These are phyloP conservation scores for Pluteus cervinus DNA, from an alignment of 768 basidiomycete genomes.

Conservation along the genomic window DNA sequence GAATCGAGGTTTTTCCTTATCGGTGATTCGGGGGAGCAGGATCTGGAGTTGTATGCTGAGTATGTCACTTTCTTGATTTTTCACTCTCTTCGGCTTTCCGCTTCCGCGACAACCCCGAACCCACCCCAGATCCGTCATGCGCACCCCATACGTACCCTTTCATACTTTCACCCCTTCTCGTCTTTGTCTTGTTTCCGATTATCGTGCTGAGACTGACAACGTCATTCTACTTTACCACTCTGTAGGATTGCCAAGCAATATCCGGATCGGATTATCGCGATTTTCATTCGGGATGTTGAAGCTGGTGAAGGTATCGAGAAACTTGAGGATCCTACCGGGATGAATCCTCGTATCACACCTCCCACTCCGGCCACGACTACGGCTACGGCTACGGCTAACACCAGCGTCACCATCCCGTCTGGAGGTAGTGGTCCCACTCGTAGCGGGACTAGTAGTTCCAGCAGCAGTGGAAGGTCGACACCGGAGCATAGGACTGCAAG, in stretches of 20 bases:
- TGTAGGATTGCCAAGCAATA: conserved; percentile 58
- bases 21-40: conserved; percentile 94
- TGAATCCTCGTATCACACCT: conserved; percentile 19
- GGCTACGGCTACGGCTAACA: background rate
- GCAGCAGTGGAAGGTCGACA: background rate
- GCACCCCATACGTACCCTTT: no score
- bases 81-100: background rate
- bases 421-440: background rate
- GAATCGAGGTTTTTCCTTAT: conserved; percentile 75
- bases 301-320: conserved; percentile 26
- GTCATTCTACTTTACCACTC: background rate
- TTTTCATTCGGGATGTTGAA: conserved; percentile 80
- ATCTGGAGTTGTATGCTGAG: conserved; percentile 85
- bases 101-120: no score
- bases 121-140: no score
- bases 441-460: background rate
- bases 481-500: no score
- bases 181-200: no score
- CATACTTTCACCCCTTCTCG: no score
- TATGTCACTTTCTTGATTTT: conserved; percentile 17
- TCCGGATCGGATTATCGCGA: conserved; percentile 62
- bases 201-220: background rate
- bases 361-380: conserved; percentile 7
- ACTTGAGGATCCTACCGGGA: conserved; percentile 68
- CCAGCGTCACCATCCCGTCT: background rate